Conservation (phyloP, 257 asterid species). For the Penstemon eatonii region DNA sequence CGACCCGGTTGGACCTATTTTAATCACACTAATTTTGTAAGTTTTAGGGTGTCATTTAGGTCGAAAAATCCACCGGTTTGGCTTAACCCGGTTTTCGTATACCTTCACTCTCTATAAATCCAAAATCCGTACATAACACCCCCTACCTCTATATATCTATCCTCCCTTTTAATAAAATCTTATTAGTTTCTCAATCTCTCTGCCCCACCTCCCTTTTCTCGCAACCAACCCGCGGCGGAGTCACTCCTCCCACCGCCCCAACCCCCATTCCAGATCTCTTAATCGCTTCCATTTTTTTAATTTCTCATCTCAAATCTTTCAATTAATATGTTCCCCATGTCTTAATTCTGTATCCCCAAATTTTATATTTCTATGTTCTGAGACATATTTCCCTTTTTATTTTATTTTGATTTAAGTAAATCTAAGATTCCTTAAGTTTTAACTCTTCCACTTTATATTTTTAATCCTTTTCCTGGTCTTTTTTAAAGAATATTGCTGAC, state of each 20-base stretch:
- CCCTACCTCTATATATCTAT: neutral
- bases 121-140: neutral
- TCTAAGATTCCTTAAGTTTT: slow-evolving; percentile 2
- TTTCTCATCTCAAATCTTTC: slow-evolving; percentile 1
- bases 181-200: slow-evolving; percentile 5
- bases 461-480: neutral
- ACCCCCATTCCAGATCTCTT: slow-evolving; percentile 17
- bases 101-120: neutral
- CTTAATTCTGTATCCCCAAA: neutral
- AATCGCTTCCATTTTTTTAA: slow-evolving; percentile 1
- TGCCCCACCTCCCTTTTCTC: neutral
- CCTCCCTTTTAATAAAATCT: slow-evolving; percentile 9
- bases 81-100: neutral
- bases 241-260: slow-evolving; percentile 18
- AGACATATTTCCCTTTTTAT: neutral
- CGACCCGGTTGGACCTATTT: too few species aligned
- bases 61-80: neutral
- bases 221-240: slow-evolving; percentile 32
- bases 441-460: neutral
- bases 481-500: slow-evolving; percentile 27
- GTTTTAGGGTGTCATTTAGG: too few species aligned
- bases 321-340: neutral
- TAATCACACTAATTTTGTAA: too few species aligned
- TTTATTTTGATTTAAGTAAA: neutral
- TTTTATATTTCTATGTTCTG: neutral